Evolutionary conservation across 129 eudicot species (phyloP), one percentile per base, ranked within the genome.

Genomic region (Erigeron canadensis): DNA sequence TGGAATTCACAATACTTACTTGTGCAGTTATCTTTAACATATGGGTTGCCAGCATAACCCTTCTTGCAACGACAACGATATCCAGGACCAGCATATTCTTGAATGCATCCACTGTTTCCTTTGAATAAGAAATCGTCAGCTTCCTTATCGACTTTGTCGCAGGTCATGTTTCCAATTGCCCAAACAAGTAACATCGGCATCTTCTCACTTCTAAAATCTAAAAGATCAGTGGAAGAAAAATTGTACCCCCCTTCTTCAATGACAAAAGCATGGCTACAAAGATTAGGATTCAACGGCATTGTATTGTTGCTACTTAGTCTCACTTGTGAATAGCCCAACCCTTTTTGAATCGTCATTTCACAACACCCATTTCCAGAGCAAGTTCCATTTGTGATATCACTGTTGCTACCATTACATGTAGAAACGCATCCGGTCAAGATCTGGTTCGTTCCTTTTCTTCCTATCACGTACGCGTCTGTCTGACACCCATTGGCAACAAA

Each of bases 161-260:
- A 82, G 34, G 44, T 53, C 19, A 0, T 10, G 54, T 82, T 19
- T 21, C 83, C 80, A 15, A 82, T 68, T 7, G 71, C 80, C 86
- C 86, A 82, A 5, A 78, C 86, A 12, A 77, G 80, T 45, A 74
- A 56, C 54, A 78, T 48, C 0, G 86, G 83, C 78, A 82, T 58
- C 77, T 67, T 10, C 0, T 8, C 1, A 13, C 18, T 23, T 6
- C 0, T 2, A 22, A 67, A 40, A 18, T 46, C 23, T 8, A 3
- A 7, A 22, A 72, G 65, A 57, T 60, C 0, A 2, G 7, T 54
- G 8, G 70, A 7, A 10, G 70, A 74, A 51, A 73, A 77, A 23
- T 63, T 69, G 57, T 12, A 82, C 6, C 12, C 13, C 15, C 15
- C 76, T 13, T 10, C 4, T 8, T 74, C 22, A n/a, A 17, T 74